These are phyloP conservation scores for Mycogone perniciosa DNA, from an alignment of 2,329 filamentous ascomycete species.

Conservation along the genomic window DNA sequence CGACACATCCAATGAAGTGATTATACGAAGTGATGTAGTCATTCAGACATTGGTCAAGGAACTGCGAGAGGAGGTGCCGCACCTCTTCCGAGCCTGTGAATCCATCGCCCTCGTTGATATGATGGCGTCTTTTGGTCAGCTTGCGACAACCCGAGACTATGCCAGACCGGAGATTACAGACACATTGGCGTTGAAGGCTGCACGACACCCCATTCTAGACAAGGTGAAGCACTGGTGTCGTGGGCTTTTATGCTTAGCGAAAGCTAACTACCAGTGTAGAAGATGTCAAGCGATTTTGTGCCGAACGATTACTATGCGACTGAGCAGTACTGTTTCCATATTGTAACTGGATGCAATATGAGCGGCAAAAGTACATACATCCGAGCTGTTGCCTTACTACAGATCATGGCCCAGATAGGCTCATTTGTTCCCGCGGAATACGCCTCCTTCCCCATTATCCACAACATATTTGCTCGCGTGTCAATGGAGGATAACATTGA, in stretches of 20 bases:
- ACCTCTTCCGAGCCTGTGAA: slow-evolving; percentile 79
- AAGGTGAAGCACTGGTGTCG: slow-evolving; percentile 35
- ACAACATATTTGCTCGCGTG: slow-evolving; percentile 80
- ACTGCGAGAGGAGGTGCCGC: slow-evolving; percentile 65
- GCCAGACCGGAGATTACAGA: slow-evolving; percentile 62
- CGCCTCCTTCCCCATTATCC: slow-evolving; percentile 71
- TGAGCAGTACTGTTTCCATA: slow-evolving; percentile 75
- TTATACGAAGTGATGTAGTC: slow-evolving; percentile 73
- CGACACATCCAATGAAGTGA: slow-evolving; percentile 76
- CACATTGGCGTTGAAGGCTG: slow-evolving; percentile 65
- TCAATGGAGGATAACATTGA: slow-evolving; percentile 85
- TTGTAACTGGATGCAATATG: slow-evolving; percentile 97
- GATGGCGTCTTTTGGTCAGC: slow-evolving; percentile 68
- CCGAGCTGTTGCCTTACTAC: slow-evolving; percentile 71
- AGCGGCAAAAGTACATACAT: slow-evolving; percentile 97
- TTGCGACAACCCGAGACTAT: slow-evolving; percentile 56
- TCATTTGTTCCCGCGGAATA: slow-evolving; percentile 84
- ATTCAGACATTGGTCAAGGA: slow-evolving; percentile 64
- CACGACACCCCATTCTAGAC: slow-evolving; percentile 73
- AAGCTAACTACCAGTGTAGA: slow-evolving; percentile 29
- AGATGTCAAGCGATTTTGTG: slow-evolving; percentile 62
- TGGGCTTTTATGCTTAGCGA: background rate
- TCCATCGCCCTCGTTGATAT: slow-evolving; percentile 83
- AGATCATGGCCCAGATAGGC: slow-evolving; percentile 91
- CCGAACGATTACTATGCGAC: slow-evolving; percentile 88